These are phyloP conservation scores for Aspergillus sp. DNA, from an alignment of 2,329 filamentous ascomycete species.

Conservation along the genomic window DNA sequence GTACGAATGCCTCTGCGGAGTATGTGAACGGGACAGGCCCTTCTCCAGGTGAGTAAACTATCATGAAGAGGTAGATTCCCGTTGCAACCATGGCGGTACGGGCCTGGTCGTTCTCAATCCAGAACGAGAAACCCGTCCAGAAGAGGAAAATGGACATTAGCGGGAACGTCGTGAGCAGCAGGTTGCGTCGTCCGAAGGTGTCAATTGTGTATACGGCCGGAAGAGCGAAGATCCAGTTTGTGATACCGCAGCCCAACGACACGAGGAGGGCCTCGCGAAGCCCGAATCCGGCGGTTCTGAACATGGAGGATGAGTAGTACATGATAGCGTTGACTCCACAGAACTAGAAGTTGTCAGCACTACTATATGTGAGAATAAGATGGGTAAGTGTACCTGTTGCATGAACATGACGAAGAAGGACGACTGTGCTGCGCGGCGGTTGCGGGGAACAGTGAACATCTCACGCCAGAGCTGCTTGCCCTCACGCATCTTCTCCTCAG, in stretches of 20 bases:
- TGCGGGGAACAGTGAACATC: slow-evolving; percentile 61
- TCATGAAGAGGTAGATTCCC: slow-evolving; percentile 45
- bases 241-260: slow-evolving; percentile 63
- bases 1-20: slow-evolving; percentile 62
- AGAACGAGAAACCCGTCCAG: slow-evolving; percentile 54
- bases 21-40: slow-evolving; percentile 67
- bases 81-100: slow-evolving; percentile 44
- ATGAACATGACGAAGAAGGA: slow-evolving; percentile 66
- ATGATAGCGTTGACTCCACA: slow-evolving; percentile 59
- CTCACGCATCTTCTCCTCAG: slow-evolving; percentile 56
- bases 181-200: slow-evolving; percentile 62
- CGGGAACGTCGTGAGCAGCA: slow-evolving; percentile 63
- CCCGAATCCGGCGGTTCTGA: slow-evolving; percentile 54
- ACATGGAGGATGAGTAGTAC: slow-evolving; percentile 64
- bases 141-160: slow-evolving; percentile 51
- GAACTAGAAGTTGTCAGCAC: slow-evolving; percentile 24
- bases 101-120: slow-evolving; percentile 36
- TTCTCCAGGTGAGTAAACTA: slow-evolving; percentile 57
- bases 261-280: slow-evolving; percentile 56
- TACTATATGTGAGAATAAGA: background rate
- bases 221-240: slow-evolving; percentile 66
- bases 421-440: slow-evolving; percentile 58
- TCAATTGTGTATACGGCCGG: slow-evolving; percentile 67
- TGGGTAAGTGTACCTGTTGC: slow-evolving; percentile 47
- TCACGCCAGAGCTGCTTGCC: slow-evolving; percentile 56